These are phyloP conservation scores for Pleurotus citrinopileatus DNA, from an alignment of 768 basidiomycete species.

Conservation along the genomic window DNA sequence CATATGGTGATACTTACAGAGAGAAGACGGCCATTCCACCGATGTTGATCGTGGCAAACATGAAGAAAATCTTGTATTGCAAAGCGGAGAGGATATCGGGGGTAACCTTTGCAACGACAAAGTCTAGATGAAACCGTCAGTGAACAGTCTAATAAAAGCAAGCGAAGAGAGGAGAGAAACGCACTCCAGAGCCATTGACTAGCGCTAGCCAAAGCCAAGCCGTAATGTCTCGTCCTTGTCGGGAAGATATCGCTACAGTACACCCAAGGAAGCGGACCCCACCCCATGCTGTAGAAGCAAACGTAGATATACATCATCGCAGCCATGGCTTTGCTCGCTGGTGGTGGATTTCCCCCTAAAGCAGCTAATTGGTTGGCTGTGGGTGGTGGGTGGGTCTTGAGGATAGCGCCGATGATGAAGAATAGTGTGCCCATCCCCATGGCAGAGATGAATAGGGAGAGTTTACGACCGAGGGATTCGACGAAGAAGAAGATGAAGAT, in stretches of 20 bases:
- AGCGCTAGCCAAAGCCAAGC: constrained; percentile 69
- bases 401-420: constrained; percentile 84
- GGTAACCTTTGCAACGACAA: constrained; percentile 69
- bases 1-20: constrained; percentile 40
- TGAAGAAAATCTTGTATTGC: constrained; percentile 74
- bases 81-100: constrained; percentile 58
- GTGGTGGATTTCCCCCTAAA: constrained; percentile 35
- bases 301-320: constrained; percentile 86
- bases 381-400: constrained; percentile 72
- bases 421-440: constrained; percentile 78
- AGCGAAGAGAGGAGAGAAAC: constrained; percentile 21
- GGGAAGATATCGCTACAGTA: constrained; percentile 86
- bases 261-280: constrained; percentile 50
- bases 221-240: constrained; percentile 80
- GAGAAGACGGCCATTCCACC: constrained; percentile 71
- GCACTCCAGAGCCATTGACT: constrained; percentile 83
- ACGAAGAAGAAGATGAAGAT: constrained; percentile 68
- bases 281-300: constrained; percentile 85
- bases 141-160: background rate
- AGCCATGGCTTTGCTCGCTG: constrained; percentile 78
- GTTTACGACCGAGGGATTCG: constrained; percentile 66
- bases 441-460: constrained; percentile 69
- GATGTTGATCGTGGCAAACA: constrained; percentile 75
- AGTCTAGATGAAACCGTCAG: constrained; percentile 39
- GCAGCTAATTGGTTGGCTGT: constrained; percentile 19